Evolutionary conservation across 345 rosid species (phyloP), one percentile per base, ranked within the genome.

Genomic region (Melaleuca quinquenervia): DNA sequence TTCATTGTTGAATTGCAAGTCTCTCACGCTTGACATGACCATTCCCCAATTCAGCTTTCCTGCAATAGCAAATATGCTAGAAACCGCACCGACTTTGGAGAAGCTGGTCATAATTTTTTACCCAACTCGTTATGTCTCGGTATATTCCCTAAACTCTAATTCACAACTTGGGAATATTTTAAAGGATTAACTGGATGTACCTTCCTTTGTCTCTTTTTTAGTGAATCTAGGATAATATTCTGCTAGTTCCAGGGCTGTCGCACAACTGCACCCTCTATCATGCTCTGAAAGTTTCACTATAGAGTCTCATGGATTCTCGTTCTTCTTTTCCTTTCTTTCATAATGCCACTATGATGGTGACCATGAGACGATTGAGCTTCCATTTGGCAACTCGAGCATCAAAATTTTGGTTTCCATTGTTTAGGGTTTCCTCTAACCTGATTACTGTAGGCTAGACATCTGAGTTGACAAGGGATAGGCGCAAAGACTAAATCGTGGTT

Each of bases 371-470:
- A 27, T 1, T 29, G 21, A 62, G 22, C 36, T 29, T 62, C 44
- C 44, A 6, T 62, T 62, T 0, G 29, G 15, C 21, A 29, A 62
- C 75, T 27, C 41, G 7, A 62, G 2, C 0, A 14, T 27, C 0
- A 0, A 62, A 14, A 62, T 0, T 1, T 62, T 7, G 74, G 75
- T 62, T 62, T 29, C 21, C 44, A 0, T 29, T 62, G 21, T 7
- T 29, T 29, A 62, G 2, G 22, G 29, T 14, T 62, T 62, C 21
- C 44, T 29, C 11, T 62, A 62, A 29, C 15, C 27, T 29, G 10
- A 29, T 15, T 29, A 29, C 2, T 62, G 21, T 14, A 62, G 44
- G 21, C 75, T 62, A 62, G 75, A 0, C 75, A 15, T 62, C 22
- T 29, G 21, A 62, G 16, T 62, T 18, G 6, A 18, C 36, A 15